A percentile compares a stretch with the other conserved stretches of the same genome.
phyloP scores from a whole-genome alignment of 768 basidiomycete genomes.

The Boletus sensibilis region DNA sequence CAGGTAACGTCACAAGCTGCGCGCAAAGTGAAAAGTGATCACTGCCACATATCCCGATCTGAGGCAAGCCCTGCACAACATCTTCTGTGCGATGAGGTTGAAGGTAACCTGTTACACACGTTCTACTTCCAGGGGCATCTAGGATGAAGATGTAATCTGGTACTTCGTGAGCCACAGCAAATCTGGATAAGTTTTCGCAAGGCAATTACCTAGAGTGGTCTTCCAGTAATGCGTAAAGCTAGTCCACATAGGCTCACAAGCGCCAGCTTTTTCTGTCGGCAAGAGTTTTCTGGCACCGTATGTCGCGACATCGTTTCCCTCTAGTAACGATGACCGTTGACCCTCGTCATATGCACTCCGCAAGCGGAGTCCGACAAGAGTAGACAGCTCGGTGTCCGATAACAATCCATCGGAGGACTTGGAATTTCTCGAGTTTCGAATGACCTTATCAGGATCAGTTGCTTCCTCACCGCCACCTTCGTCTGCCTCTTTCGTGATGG shows the following conservation, averaged over 20 bases:
- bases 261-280: slow-evolving; percentile 46
- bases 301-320: slow-evolving; percentile 31
- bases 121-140: slow-evolving; percentile 37
- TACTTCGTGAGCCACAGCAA: slow-evolving; percentile 7
- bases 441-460: slow-evolving; percentile 63
- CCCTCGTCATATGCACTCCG: slow-evolving; percentile 72
- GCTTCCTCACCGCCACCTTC: slow-evolving; percentile 42
- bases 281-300: slow-evolving; percentile 53
- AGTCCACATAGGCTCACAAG: slow-evolving; percentile 80
- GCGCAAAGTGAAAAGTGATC: slow-evolving; percentile 84
- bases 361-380: slow-evolving; percentile 41
- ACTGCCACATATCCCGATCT: slow-evolving; percentile 73
- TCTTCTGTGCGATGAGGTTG: slow-evolving; percentile 56
- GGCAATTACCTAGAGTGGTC: slow-evolving; percentile 63
- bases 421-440: slow-evolving; percentile 70
- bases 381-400: slow-evolving; percentile 51
- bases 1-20: slow-evolving; percentile 43
- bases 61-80: slow-evolving; percentile 75
- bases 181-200: background rate
- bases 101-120: slow-evolving; percentile 53
- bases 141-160: slow-evolving; percentile 89
- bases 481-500: slow-evolving; percentile 22
- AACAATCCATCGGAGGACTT: slow-evolving; percentile 67
- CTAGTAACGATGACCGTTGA: slow-evolving; percentile 20
- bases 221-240: slow-evolving; percentile 90